Evolutionary conservation across 106 monocot genomes (phyloP).

Genomic region (Hemerocallis citrina): DNA sequence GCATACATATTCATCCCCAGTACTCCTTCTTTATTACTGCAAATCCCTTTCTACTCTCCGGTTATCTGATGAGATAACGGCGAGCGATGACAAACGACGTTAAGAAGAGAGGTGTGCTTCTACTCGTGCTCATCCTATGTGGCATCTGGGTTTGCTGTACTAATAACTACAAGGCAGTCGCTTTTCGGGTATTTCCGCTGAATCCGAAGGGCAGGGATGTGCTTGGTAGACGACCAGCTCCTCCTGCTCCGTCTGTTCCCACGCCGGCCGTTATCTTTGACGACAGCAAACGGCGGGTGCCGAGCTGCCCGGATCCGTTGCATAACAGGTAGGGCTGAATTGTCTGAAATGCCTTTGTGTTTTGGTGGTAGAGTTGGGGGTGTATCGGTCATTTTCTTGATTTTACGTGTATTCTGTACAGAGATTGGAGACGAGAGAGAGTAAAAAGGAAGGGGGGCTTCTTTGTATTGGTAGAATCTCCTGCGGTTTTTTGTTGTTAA

Average conservation of each 20-base stretch:
- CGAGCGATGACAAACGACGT: constrained; percentile 2
- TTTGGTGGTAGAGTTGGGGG: not conserved
- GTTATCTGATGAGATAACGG: not conserved
- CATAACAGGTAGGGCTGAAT: constrained; percentile 23
- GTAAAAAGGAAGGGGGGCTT: not conserved
- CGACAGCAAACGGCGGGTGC: constrained; percentile 27
- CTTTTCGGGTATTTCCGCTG: not conserved
- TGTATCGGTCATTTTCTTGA: not conserved
- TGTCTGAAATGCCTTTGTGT: not conserved
- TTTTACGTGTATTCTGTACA: not conserved
- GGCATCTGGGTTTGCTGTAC: not conserved
- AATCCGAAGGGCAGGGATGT: not conserved
- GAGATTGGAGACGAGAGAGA: not conserved
- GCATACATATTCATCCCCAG: not conserved
- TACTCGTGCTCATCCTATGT: not conserved
- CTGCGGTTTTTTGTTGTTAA: not conserved
- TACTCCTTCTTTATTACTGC: not conserved
- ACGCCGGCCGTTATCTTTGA: not conserved
- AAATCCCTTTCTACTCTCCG: not conserved
- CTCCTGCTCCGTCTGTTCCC: not conserved
- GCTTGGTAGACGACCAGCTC: constrained; percentile 14
- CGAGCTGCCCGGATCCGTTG: constrained; percentile 40
- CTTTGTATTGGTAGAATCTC: constrained; percentile 26
- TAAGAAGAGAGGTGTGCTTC: not conserved
- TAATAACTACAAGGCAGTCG: not conserved